phyloP scores from a whole-genome alignment of 2,329 filamentous ascomycete genomes.

The Colletotrichum euphorbiae region DNA sequence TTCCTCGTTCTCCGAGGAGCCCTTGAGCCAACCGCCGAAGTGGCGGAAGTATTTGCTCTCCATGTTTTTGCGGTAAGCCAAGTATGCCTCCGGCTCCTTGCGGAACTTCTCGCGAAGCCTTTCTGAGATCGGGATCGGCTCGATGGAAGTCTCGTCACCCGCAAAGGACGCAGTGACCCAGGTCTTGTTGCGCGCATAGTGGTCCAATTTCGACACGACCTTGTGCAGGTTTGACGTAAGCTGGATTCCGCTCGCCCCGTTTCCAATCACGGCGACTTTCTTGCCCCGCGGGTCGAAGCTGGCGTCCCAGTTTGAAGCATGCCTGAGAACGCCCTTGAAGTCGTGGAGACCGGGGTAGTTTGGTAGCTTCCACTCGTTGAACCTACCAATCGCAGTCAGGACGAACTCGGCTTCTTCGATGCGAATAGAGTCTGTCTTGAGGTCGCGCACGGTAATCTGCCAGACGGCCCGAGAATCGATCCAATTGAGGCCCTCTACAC shows the following conservation, averaged over 20 bases:
- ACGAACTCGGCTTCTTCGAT: conserved; percentile 69
- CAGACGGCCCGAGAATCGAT: conserved; percentile 63
- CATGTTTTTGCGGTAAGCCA: conserved; percentile 67
- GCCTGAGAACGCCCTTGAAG: conserved; percentile 67
- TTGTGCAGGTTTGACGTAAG: conserved; percentile 65
- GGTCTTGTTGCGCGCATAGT: conserved; percentile 73
- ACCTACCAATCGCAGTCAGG: conserved; percentile 72
- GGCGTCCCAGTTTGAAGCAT: conserved; percentile 71
- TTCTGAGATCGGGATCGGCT: conserved; percentile 64
- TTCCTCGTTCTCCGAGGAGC: conserved; percentile 60
- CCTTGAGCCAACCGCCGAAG: conserved; percentile 66
- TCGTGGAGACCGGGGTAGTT: conserved; percentile 68
- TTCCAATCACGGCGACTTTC: conserved; percentile 70
- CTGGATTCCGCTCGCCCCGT: conserved; percentile 71
- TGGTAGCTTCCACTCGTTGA: conserved; percentile 74
- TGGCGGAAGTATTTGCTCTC: conserved; percentile 73
- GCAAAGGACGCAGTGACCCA: conserved; percentile 76
- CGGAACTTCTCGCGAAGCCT: conserved; percentile 68
- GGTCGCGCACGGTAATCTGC: conserved; percentile 61
- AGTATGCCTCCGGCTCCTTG: conserved; percentile 69
- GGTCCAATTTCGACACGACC: conserved; percentile 64
- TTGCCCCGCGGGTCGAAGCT: conserved; percentile 61
- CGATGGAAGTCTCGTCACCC: conserved; percentile 64
- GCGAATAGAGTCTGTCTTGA: conserved; percentile 51
- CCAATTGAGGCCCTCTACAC: conserved; percentile 69